phyloP scores from a whole-genome alignment of 176 grass and related monocot genomes.

The Oryza officinalis region DNA sequence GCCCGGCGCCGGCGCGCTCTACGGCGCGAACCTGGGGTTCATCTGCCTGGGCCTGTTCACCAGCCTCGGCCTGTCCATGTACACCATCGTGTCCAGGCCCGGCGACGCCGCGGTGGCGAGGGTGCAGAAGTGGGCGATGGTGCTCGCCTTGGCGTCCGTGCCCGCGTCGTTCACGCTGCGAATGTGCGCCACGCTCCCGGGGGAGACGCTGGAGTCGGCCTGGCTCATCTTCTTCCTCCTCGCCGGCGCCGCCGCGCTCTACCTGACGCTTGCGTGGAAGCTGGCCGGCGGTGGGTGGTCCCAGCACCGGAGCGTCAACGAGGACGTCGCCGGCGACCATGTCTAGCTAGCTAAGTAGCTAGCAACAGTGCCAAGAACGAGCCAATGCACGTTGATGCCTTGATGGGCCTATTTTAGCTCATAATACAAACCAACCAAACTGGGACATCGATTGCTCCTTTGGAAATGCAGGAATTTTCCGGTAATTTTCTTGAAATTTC shows the following conservation, averaged over 20 bases:
- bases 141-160: slow-evolving; percentile 24
- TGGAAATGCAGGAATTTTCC: too few species aligned
- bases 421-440: too few species aligned
- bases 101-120: neutral
- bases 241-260: neutral
- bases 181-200: neutral
- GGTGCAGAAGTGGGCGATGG: slow-evolving; percentile 39
- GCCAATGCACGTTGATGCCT: too few species aligned
- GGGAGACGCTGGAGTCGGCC: neutral
- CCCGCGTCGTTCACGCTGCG: slow-evolving; percentile 4
- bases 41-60: slow-evolving; percentile 14
- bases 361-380: too few species aligned
- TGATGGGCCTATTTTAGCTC: too few species aligned
- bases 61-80: slow-evolving; percentile 43
- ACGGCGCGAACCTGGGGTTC: neutral
- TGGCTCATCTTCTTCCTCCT: slow-evolving; percentile 6
- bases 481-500: too few species aligned
- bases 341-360: neutral
- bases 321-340: neutral
- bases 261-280: neutral
- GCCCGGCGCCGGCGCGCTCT: neutral
- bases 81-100: slow-evolving; percentile 11
- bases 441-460: too few species aligned
- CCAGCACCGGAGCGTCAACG: neutral
- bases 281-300: neutral